Conservation (phyloP, 2,329 filamentous ascomycete species). For the Furcasterigmium furcatum region DNA sequence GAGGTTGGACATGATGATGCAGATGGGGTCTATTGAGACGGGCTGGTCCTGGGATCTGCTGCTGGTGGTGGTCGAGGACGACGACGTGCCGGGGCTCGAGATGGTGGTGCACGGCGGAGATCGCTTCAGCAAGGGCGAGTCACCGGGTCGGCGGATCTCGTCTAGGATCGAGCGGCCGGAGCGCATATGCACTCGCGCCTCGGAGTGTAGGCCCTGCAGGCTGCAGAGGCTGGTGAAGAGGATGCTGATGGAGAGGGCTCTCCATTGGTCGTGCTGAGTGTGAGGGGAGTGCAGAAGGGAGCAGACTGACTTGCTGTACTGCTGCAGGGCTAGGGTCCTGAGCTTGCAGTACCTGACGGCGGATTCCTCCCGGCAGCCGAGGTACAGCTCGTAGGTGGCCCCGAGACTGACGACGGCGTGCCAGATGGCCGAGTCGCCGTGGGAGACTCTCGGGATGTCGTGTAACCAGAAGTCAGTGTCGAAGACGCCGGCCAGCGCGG, state of each 20-base stretch:
- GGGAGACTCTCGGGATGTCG: constrained; percentile 11
- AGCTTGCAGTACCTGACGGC: no score
- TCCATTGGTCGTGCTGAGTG: constrained; percentile 5
- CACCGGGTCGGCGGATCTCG: constrained; percentile 2
- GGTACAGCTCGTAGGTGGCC: constrained; percentile 10
- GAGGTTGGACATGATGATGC: constrained; percentile 3
- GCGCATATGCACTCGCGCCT: constrained; percentile 9
- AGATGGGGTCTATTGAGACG: neutral
- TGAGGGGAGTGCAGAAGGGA: constrained; percentile 3
- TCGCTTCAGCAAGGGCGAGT: no score
- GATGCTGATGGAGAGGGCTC: constrained; percentile 13
- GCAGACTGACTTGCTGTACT: constrained; percentile 13
- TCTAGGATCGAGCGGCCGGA: constrained; percentile 5
- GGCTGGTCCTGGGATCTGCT: neutral
- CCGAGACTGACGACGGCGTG: constrained; percentile 17
- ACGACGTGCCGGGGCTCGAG: neutral
- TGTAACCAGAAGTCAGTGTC: constrained; percentile 15
- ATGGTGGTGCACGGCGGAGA: no score
- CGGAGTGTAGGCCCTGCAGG: constrained; percentile 11
- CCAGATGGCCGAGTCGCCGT: constrained; percentile 14
- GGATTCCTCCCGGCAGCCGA: neutral
- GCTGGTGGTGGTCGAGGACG: neutral
- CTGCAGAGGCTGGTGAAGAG: constrained; percentile 15
- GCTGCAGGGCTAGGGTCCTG: constrained; percentile 7
- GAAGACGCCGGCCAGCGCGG: constrained; percentile 12